Percentiles rank a stretch among this genome's conserved stretches.
Evolutionary conservation across 1,284 basidiomycete species (phyloP).

Genomic region (Sanghuangporus sanghuang): DNA sequence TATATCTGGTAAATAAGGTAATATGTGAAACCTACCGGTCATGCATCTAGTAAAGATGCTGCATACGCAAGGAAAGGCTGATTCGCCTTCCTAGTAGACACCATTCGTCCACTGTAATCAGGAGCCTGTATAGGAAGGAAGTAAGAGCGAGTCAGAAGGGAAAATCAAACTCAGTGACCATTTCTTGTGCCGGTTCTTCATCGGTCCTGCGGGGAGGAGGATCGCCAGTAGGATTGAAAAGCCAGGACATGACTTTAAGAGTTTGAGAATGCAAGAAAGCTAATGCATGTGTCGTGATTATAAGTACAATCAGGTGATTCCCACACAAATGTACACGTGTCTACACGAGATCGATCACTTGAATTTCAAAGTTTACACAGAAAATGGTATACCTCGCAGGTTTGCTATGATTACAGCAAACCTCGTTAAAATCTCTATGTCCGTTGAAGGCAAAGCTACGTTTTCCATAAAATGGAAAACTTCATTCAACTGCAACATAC

Average conservation of each 20-base stretch:
- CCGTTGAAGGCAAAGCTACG: too few species aligned
- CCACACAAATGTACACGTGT: neutral
- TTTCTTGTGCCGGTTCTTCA: conserved; percentile 24
- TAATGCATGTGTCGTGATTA: neutral
- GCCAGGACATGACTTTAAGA: conserved; percentile 44
- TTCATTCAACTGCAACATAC: neutral
- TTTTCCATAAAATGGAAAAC: too few species aligned
- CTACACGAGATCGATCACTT: too few species aligned
- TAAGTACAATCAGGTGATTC: neutral
- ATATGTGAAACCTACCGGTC: conserved; percentile 10
- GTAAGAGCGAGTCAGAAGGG: neutral
- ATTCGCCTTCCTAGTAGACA: conserved; percentile 74
- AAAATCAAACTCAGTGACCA: neutral
- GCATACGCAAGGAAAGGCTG: conserved; percentile 74
- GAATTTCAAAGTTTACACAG: too few species aligned
- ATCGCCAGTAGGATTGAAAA: conserved; percentile 44
- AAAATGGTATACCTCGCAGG: too few species aligned
- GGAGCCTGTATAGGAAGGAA: conserved; percentile 6
- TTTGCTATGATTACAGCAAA: too few species aligned
- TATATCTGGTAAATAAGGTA: conserved; percentile 42
- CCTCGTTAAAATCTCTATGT: too few species aligned
- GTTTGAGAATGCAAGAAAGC: neutral
- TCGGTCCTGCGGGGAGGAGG: conserved; percentile 25
- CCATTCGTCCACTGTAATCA: conserved; percentile 50
- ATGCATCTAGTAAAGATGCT: neutral